phyloP scores from a whole-genome alignment of 495 filamentous ascomycete genomes.

The Penicillium cosmopolitanum region DNA sequence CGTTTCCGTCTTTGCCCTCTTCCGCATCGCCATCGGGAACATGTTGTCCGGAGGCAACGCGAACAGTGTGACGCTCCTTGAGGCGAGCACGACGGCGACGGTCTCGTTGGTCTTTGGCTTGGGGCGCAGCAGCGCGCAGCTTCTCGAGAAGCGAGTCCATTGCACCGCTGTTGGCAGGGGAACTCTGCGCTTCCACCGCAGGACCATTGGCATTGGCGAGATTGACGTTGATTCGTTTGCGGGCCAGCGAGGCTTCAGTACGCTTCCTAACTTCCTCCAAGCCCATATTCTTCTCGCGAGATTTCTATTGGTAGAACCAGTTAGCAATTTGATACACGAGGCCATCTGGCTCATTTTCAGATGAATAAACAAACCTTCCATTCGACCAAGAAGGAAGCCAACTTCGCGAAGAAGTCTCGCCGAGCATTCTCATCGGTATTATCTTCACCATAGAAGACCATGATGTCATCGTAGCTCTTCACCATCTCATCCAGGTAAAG shows the following conservation, averaged over 20 bases:
- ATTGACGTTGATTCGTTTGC: conserved; percentile 74
- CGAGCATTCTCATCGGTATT: conserved; percentile 89
- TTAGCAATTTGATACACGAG: conserved; percentile 6
- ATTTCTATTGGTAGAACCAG: conserved; percentile 60
- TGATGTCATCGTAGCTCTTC: conserved; percentile 90
- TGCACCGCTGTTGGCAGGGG: conserved; percentile 81
- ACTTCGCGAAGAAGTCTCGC: conserved; percentile 93
- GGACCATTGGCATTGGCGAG: conserved; percentile 45
- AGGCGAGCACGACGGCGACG: conserved; percentile 82
- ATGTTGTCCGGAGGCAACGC: conserved; percentile 83
- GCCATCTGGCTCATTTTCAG: conserved; percentile 39
- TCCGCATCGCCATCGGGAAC: conserved; percentile 64
- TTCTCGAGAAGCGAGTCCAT: conserved; percentile 98
- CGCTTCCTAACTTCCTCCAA: conserved; percentile 81
- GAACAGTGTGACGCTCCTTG: conserved; percentile 91
- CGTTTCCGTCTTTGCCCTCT: conserved; percentile 31
- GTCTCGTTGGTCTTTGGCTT: conserved; percentile 84
- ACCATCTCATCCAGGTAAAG: conserved; percentile 93
- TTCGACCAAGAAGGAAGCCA: conserved; percentile 87
- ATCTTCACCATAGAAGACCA: conserved; percentile 97
- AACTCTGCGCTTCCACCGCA: conserved; percentile 53
- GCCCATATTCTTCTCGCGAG: conserved; percentile 83
- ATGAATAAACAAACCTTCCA: conserved; percentile 70
- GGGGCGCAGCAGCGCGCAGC: conserved; percentile 87
- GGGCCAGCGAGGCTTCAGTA: conserved; percentile 88